phyloP scores from a whole-genome alignment of 2,329 filamentous ascomycete genomes.

The Didymella lethalis region DNA sequence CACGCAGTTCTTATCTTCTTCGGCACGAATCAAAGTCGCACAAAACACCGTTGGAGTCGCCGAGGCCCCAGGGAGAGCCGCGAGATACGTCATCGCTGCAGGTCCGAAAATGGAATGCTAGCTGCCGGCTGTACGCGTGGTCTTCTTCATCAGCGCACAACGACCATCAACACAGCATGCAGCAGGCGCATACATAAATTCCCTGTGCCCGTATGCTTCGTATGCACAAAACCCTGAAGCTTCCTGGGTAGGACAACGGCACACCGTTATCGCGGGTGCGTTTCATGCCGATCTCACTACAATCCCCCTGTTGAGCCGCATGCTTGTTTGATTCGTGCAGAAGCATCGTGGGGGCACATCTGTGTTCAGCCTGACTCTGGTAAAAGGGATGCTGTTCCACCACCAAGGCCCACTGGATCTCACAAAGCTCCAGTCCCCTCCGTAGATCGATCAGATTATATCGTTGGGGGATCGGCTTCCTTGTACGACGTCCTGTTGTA shows the following conservation, averaged over 20 bases:
- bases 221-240: constrained; percentile 4
- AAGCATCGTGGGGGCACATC: constrained; percentile 5
- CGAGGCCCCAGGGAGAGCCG: constrained; percentile 4
- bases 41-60: constrained; percentile 11
- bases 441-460: constrained; percentile 7
- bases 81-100: constrained; percentile 14
- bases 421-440: constrained; percentile 7
- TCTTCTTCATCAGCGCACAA: constrained; percentile 1
- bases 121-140: background rate
- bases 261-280: constrained; percentile 15
- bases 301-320: constrained; percentile 20
- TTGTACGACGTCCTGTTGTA: constrained; percentile 8
- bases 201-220: background rate
- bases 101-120: constrained; percentile 8
- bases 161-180: background rate
- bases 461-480: constrained; percentile 1
- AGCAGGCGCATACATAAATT: background rate
- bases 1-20: constrained; percentile 5
- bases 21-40: constrained; percentile 18
- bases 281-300: constrained; percentile 19
- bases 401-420: constrained; percentile 12
- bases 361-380: constrained; percentile 8
- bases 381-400: constrained; percentile 10
- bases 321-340: constrained; percentile 14
- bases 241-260: constrained; percentile 4